Percentiles rank a stretch among this genome's conserved stretches.
phyloP scores from a whole-genome alignment of 225 moss, liverwort and hornwort species.

The Ulota crispa region DNA sequence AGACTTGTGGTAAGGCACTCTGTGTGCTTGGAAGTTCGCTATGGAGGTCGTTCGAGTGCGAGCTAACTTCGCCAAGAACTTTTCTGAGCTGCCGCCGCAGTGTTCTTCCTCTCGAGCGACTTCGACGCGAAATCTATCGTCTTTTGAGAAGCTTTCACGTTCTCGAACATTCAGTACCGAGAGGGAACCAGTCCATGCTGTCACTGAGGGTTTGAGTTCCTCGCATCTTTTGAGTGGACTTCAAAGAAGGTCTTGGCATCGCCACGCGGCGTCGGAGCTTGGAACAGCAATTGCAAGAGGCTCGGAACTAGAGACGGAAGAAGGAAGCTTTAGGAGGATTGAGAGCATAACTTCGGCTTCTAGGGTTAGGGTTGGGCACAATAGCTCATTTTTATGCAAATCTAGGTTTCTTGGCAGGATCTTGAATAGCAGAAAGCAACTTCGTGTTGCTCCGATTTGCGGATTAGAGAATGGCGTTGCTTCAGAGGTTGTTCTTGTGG shows the following conservation, averaged over 20 bases:
- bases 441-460: constrained; percentile 25
- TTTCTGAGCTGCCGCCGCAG: constrained; percentile 30
- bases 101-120: constrained; percentile 25
- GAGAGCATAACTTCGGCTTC: constrained; percentile 26
- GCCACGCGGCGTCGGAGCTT: constrained; percentile 7
- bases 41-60: constrained; percentile 44
- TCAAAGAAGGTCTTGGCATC: constrained; percentile 28
- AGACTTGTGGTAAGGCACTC: constrained; percentile 2
- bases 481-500: constrained; percentile 50
- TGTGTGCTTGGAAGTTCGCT: background rate
- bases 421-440: constrained; percentile 20
- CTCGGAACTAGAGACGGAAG: constrained; percentile 22
- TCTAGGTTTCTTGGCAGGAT: constrained; percentile 15
- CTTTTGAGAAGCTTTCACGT: constrained; percentile 21
- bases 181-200: constrained; percentile 14
- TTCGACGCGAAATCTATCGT: constrained; percentile 14
- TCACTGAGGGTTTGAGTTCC: constrained; percentile 26
- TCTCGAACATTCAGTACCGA: constrained; percentile 6
- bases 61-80: constrained; percentile 39
- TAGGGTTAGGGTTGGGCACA: constrained; percentile 51
- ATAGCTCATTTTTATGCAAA: constrained; percentile 4
- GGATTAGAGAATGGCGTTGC: constrained; percentile 39
- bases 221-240: constrained; percentile 28
- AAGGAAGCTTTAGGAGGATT: constrained; percentile 9
- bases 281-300: constrained; percentile 16